Percentiles rank a stretch among this genome's conserved stretches.
Conservation (phyloP, 2,329 filamentous ascomycete species). For the Dactylellina haptotyla region DNA sequence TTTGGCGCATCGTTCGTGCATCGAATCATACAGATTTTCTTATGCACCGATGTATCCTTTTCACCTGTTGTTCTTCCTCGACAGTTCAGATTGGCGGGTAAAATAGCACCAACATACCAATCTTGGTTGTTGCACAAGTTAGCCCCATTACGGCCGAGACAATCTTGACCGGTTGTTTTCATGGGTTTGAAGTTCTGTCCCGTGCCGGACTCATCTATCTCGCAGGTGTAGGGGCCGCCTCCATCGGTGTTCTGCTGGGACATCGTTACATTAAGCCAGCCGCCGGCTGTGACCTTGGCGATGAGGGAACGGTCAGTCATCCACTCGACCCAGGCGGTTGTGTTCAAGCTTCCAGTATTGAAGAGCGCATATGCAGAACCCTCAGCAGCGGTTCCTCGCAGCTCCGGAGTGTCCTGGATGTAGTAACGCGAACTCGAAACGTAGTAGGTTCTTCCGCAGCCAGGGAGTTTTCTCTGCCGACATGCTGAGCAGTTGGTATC, state of each 20-base stretch:
- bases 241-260: constrained; percentile 22
- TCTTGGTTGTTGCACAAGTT: constrained; percentile 17
- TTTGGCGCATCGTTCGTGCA: constrained; percentile 17
- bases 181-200: constrained; percentile 14
- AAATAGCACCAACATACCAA: constrained; percentile 13
- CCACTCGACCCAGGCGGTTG: constrained; percentile 16
- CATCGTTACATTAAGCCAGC: constrained; percentile 12
- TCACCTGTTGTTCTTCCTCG: constrained; percentile 1
- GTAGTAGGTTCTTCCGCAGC: constrained; percentile 19
- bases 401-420: constrained; percentile 1
- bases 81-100: constrained; percentile 11
- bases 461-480: constrained; percentile 4
- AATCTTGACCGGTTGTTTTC: not conserved
- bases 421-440: constrained; percentile 1
- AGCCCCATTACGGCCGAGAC: constrained; percentile 11
- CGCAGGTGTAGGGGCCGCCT: constrained; percentile 7
- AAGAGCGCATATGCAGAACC: not conserved
- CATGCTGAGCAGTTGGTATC: constrained; percentile 15
- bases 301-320: constrained; percentile 6
- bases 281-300: constrained; percentile 2
- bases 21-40: not conserved
- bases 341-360: constrained; percentile 6
- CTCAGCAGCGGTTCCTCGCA: constrained; percentile 11
- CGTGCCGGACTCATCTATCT: constrained; percentile 3
- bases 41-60: no score